A percentile compares a stretch with the other conserved stretches of the same genome.
Evolutionary conservation across 176 grass and related monocot species (phyloP).

Genomic region (Stipa capillata): DNA sequence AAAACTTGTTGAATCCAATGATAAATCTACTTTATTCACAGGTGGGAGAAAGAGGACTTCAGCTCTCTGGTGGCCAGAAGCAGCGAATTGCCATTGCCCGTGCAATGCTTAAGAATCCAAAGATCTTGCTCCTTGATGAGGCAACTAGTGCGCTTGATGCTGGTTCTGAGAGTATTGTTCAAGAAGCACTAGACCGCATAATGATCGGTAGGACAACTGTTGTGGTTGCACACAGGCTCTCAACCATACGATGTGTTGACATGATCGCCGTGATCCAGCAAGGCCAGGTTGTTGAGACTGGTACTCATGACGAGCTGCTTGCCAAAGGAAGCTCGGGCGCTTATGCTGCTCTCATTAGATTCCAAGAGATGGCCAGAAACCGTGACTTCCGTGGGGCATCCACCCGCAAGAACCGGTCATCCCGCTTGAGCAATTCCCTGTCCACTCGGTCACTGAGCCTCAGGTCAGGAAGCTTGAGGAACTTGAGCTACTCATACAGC

Average conservation of each 20-base stretch:
- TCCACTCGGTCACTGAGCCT: constrained; percentile 74
- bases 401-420: constrained; percentile 49
- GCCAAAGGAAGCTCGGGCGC: constrained; percentile 57
- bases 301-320: constrained; percentile 71
- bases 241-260: constrained; percentile 62
- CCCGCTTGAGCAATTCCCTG: constrained; percentile 56
- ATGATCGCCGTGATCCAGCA: constrained; percentile 79
- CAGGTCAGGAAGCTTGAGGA: constrained; percentile 69
- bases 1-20: not conserved
- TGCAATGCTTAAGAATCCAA: constrained; percentile 79
- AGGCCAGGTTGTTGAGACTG: constrained; percentile 70
- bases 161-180: constrained; percentile 69
- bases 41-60: constrained; percentile 69
- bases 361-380: constrained; percentile 73
- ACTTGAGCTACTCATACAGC: constrained; percentile 73
- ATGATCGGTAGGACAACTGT: constrained; percentile 68
- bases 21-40: not conserved
- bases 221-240: constrained; percentile 61
- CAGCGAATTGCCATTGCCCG: constrained; percentile 81
- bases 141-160: constrained; percentile 77
- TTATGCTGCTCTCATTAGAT: constrained; percentile 58
- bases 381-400: constrained; percentile 47
- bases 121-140: constrained; percentile 69
- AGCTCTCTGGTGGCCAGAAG: constrained; percentile 80
- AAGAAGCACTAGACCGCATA: constrained; percentile 72